phyloP scores from a whole-genome alignment of 805 yeast species.

The Candida ortonii region DNA sequence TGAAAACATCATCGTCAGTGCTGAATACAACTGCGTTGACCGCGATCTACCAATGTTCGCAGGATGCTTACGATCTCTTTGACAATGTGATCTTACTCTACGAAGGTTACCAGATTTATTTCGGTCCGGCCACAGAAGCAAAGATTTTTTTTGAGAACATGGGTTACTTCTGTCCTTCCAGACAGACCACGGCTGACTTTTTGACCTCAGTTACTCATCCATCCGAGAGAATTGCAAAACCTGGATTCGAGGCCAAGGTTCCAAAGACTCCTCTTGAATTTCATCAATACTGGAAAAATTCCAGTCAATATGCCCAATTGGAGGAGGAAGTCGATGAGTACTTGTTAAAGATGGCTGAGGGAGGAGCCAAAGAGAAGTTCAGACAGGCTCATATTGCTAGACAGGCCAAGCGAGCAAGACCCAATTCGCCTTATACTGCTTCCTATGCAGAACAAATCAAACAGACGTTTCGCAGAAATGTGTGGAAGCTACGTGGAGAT shows the following conservation, averaged over 20 bases:
- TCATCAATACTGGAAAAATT: slow-evolving; percentile 35
- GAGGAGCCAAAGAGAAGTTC: slow-evolving; percentile 26
- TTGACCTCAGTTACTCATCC: slow-evolving; percentile 34
- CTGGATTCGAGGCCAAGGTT: slow-evolving; percentile 35
- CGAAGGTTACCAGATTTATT: slow-evolving; percentile 40
- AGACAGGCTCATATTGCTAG: slow-evolving; percentile 33
- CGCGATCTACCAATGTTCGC: slow-evolving; percentile 42
- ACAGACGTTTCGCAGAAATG: slow-evolving; percentile 44
- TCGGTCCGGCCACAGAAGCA: slow-evolving; percentile 33
- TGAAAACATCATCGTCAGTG: slow-evolving; percentile 48
- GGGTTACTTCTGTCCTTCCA: slow-evolving; percentile 40
- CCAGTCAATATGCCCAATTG: slow-evolving; percentile 31
- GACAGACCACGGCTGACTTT: slow-evolving; percentile 44
- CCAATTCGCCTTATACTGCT: slow-evolving; percentile 52
- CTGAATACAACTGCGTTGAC: slow-evolving; percentile 44
- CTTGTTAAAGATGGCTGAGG: slow-evolving; percentile 8
- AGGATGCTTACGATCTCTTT: slow-evolving; percentile 37
- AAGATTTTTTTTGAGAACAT: slow-evolving; percentile 34
- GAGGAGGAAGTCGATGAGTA: slow-evolving; percentile 35
- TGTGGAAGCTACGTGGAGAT: slow-evolving; percentile 49
- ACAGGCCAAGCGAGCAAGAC: slow-evolving; percentile 47
- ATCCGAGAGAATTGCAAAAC: slow-evolving; percentile 27
- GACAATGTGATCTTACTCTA: slow-evolving; percentile 37
- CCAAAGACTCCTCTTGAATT: slow-evolving; percentile 40
- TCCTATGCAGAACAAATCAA: slow-evolving; percentile 51